Evolutionary conservation across 2,329 filamentous ascomycete genomes (phyloP).

Genomic region (Thermothelomyces thermophilus): DNA sequence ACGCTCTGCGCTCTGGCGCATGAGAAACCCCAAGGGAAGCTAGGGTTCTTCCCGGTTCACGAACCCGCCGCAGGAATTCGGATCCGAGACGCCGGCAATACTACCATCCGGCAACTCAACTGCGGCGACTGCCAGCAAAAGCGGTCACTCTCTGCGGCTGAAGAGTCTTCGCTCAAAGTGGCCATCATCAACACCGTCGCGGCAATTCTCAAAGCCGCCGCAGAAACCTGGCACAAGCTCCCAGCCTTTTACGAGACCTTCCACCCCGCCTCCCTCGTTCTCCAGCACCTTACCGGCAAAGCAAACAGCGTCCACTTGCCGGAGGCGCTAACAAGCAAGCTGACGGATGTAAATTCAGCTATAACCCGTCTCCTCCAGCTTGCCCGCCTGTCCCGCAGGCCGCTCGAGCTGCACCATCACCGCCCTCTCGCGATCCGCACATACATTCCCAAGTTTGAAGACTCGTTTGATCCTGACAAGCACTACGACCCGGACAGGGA

Average conservation of each 20-base stretch:
- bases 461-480: slow-evolving; percentile 86
- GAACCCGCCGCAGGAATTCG: slow-evolving; percentile 46
- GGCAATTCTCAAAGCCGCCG: slow-evolving; percentile 59
- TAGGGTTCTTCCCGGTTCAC: slow-evolving; percentile 57
- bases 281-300: slow-evolving; percentile 55
- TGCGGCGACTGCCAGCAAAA: slow-evolving; percentile 50
- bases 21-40: slow-evolving; percentile 36
- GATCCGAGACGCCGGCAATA: slow-evolving; percentile 38
- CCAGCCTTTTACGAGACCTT: slow-evolving; percentile 76
- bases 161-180: slow-evolving; percentile 39
- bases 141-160: slow-evolving; percentile 27
- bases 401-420: slow-evolving; percentile 85
- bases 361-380: slow-evolving; percentile 51
- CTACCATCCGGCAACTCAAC: slow-evolving; percentile 44
- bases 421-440: slow-evolving; percentile 80
- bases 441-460: slow-evolving; percentile 90
- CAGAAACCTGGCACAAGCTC: slow-evolving; percentile 67
- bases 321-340: slow-evolving; percentile 33
- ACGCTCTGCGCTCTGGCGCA: slow-evolving; percentile 64
- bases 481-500: slow-evolving; percentile 96
- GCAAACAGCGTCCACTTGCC: slow-evolving; percentile 47
- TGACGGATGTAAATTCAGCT: slow-evolving; percentile 39
- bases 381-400: slow-evolving; percentile 61
- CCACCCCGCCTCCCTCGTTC: slow-evolving; percentile 50
- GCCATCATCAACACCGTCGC: slow-evolving; percentile 57